Evolutionary conservation across 169 alveolate genomes (phyloP).

Genomic region (Plasmodium vivax): DNA sequence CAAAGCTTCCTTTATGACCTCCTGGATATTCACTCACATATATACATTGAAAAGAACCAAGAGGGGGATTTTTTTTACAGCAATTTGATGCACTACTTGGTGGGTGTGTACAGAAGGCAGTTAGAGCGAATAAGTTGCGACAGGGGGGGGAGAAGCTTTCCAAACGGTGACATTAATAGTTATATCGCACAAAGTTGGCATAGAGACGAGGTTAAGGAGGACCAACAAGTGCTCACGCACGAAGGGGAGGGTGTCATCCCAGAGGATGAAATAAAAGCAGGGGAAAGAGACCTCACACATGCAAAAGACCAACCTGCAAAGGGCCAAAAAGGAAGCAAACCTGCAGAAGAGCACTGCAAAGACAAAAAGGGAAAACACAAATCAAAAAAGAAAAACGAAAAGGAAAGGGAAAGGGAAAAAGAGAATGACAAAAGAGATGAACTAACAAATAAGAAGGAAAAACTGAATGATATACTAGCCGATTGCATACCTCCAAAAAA

Average conservation of each 20-base stretch:
- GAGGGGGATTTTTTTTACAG: constrained; percentile 39
- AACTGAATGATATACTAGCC: background rate
- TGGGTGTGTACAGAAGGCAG: constrained; percentile 36
- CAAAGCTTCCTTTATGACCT: constrained; percentile 57
- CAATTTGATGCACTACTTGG: constrained; percentile 32
- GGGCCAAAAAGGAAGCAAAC: background rate
- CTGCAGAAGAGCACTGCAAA: background rate
- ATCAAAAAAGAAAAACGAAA: background rate
- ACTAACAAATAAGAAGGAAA: constrained; percentile 4
- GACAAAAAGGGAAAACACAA: background rate
- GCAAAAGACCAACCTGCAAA: background rate
- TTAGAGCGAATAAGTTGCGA: background rate
- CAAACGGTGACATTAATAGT: background rate
- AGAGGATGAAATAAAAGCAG: background rate
- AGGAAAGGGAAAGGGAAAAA: background rate
- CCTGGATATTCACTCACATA: constrained; percentile 29
- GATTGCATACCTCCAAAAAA: background rate
- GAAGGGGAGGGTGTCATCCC: background rate
- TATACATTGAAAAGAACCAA: constrained; percentile 48
- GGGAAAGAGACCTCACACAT: background rate
- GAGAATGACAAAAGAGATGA: background rate
- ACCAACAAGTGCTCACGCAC: background rate
- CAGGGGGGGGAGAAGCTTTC: background rate
- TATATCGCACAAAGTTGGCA: background rate
- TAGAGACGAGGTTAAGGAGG: background rate